These are phyloP conservation scores for Lachnellula occidentalis DNA, from an alignment of 2,329 filamentous ascomycete species.

Conservation along the genomic window DNA sequence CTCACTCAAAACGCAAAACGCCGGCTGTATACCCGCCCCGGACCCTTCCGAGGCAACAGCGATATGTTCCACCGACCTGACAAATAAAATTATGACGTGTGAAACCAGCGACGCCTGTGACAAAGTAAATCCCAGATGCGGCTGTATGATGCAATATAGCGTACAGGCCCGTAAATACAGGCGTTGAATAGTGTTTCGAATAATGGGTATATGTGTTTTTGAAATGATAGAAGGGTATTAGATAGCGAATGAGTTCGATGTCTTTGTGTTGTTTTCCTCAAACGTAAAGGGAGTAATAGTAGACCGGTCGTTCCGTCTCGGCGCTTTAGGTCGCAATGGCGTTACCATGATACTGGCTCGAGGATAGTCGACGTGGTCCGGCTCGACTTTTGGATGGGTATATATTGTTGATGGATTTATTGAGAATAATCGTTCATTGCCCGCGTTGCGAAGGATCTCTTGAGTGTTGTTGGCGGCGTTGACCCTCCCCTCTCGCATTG, in stretches of 20 bases:
- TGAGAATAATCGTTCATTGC: slow-evolving; percentile 18
- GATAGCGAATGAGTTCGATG: not conserved
- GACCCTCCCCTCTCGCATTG: slow-evolving; percentile 41
- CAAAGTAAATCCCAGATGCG: slow-evolving; percentile 17
- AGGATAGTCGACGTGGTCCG: not conserved
- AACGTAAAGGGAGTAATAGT: not conserved
- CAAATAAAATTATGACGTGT: slow-evolving; percentile 19
- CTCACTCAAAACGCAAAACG: slow-evolving; percentile 9
- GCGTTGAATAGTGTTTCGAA: slow-evolving; percentile 1
- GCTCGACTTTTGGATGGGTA: not conserved
- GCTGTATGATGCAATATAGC: slow-evolving; percentile 12
- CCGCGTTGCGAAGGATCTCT: slow-evolving; percentile 41
- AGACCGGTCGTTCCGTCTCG: not conserved
- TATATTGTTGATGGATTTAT: not conserved
- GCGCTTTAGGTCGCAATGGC: slow-evolving; percentile 3
- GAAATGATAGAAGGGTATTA: not conserved
- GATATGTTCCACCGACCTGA: slow-evolving; percentile 3
- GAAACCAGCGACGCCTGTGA: slow-evolving; percentile 11
- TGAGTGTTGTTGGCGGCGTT: slow-evolving; percentile 31
- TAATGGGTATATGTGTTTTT: not conserved
- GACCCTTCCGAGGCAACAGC: slow-evolving; percentile 7
- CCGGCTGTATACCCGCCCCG: slow-evolving; percentile 15
- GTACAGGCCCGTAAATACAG: slow-evolving; percentile 16
- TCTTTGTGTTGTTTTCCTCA: not conserved
- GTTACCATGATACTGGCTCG: slow-evolving; percentile 6